Evolutionary conservation across 202 grass and related monocot genomes (phyloP), one percentile per base, ranked within the genome.

Genomic region (Dendrocalamus latiflorus): DNA sequence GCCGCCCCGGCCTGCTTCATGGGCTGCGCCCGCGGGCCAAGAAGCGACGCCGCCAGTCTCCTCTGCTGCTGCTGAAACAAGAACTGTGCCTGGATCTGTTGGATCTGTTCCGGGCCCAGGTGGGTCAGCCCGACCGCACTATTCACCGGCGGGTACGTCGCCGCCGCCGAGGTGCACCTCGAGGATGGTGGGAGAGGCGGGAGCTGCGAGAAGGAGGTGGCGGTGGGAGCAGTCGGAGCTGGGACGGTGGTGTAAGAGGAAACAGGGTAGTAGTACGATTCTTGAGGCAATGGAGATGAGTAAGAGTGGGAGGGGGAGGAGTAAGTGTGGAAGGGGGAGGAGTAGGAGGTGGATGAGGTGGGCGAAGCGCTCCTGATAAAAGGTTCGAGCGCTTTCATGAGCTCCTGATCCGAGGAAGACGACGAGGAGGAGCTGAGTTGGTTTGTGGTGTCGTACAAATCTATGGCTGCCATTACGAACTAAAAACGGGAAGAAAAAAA

Each of bases 301-400:
- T 26, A 51, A 26, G 11, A 81, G 70, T 21, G 62, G 11, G 48
- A 62, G 20, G 47, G 28, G 39, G 47, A 77, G 65, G 66, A 75
- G 33, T 79, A 79, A 5, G 38, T 9, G 38, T 21, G 61, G 11
- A 61, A 62, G 20, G 47, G 28, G 41, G 47, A 77, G 65, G 67
- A 75, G 33, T 79, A 0, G 41, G 41, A 45, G 45, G 45, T 48
- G 13, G 90, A 88, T 42, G 84, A 81, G 75, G 93, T 68, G n/a
- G 85, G 75, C 1, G 91, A 84, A 89, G 88, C 93, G 84, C 89
- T 90, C 92, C 80, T 87, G 84, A 96, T 94, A 99, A 96, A 96
- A 96, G 97, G 97, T 86, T 99, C 97, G 54, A 99, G 93, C 78
- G 89, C 97, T 89, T 81, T 93, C 97, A 99, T 99, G 65, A 99